phyloP scores from a whole-genome alignment of 139 green algal species.

The Trebouxia sp. region DNA sequence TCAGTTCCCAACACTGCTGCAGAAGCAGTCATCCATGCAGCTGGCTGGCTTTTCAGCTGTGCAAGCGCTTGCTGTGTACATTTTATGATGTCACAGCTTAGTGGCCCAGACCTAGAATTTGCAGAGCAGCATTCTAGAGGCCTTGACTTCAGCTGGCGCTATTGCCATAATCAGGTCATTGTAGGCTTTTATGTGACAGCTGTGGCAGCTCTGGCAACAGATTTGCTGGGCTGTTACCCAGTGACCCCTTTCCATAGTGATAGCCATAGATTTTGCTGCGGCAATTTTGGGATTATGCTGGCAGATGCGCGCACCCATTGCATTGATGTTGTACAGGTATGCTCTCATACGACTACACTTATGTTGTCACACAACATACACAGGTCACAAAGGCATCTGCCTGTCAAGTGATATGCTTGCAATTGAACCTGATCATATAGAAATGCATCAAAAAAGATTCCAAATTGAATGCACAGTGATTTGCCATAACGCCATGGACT shows the following conservation, averaged over 20 bases:
- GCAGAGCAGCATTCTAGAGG: not conserved
- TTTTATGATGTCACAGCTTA: no score
- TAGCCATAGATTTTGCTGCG: not conserved
- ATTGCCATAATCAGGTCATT: not conserved
- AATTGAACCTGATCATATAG: no score
- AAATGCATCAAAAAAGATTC: no score
- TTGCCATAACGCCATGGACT: no score
- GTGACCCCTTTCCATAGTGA: not conserved
- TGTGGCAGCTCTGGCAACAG: not conserved
- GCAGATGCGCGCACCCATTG: not conserved
- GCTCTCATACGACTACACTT: no score
- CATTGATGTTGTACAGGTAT: not conserved
- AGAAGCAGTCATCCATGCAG: not conserved
- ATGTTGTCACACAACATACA: no score
- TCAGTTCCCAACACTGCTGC: no score
- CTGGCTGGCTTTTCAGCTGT: constrained; percentile 11
- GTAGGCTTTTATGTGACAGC: constrained; percentile 1
- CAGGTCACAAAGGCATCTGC: no score
- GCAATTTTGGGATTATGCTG: constrained; percentile 12
- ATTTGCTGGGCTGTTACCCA: not conserved
- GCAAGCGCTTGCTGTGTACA: not conserved
- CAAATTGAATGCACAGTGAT: no score
- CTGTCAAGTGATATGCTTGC: no score
- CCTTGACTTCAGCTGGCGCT: no score
- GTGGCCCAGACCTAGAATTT: no score